Evolutionary conservation across 1,139 yeast genomes (phyloP), one percentile per base, ranked within the genome.

Genomic region (Blastobotrys raffinosifermentans): DNA sequence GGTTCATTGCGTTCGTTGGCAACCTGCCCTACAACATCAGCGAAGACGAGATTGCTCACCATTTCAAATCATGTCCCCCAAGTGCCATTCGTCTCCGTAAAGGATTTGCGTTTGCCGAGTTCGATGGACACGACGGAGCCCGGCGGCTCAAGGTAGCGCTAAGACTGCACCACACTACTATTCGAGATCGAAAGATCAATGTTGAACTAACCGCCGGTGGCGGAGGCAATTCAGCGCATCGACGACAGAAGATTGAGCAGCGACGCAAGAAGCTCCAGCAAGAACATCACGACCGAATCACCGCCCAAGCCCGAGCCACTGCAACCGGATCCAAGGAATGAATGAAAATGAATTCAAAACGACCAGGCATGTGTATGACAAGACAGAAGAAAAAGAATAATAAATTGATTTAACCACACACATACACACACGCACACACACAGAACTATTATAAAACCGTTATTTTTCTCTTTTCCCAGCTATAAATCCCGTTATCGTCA

Each of bases 121-220:
- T 87, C 51, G 80, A 76, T 14, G 67, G 69, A 8, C 61, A 66
- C 32, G 83, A 80, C 47, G 84, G 89, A 27, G 83, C 83, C 49
- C 74, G 78, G 46, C 75, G 81, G 47, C 47, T 66, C 39, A 94
- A 86, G 52, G 70, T 76, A 38, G 96, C 95, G 0, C 69, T 89
- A 50, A 70, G 80, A 46, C 72, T 84, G 70, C 96, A 91, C 60
- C 95, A 85, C 59, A 70, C 89, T 4, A 55, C 67, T 11, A 59
- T 89, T 43, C 71, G 75, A 44, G 70, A 73, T 39, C 71, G 96
- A 47, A 83, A 78, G 57, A 86, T 91, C 54, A 91, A 91, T 55
- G 97, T 91, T 22, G 98, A 91, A 61, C 71, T 91, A 53, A 91
- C 97, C 2, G 98, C 86, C 33, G 98, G 98, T 37, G 98, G 98